These are phyloP conservation scores for Pleurotus ostreatus DNA, from an alignment of 768 basidiomycete genomes.

Conservation along the genomic window DNA sequence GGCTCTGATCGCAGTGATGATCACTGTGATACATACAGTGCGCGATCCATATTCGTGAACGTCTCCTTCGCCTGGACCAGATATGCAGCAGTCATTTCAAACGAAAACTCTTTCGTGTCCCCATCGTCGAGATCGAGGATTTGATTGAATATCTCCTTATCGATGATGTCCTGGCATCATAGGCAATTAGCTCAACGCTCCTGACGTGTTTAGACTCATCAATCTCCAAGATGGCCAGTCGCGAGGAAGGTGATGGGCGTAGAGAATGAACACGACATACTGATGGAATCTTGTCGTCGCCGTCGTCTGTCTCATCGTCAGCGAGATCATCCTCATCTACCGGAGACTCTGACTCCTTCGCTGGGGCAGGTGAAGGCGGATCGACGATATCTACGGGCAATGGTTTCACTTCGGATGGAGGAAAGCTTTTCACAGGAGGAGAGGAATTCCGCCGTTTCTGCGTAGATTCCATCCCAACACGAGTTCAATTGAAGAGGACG, in stretches of 20 bases:
- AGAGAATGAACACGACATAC: not conserved
- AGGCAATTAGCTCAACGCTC: not conserved
- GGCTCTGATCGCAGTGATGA: not conserved
- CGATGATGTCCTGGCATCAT: slow-evolving; percentile 33
- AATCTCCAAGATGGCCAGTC: not conserved
- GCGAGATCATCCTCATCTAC: not conserved
- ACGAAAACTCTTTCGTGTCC: slow-evolving; percentile 71
- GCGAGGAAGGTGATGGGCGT: not conserved
- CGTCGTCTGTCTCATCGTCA: not conserved
- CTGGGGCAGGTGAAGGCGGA: not conserved
- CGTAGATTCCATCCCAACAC: not conserved
- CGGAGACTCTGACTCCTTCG: not conserved
- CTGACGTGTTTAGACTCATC: not conserved
- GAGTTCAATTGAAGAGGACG: slow-evolving; percentile 1
- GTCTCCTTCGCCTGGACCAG: slow-evolving; percentile 76
- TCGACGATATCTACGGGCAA: not conserved
- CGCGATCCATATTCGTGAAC: slow-evolving; percentile 72
- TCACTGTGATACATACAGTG: slow-evolving; percentile 55
- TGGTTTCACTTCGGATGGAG: slow-evolving; percentile 4
- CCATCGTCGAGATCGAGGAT: slow-evolving; percentile 91
- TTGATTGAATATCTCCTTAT: slow-evolving; percentile 80
- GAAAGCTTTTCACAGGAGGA: not conserved
- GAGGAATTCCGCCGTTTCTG: not conserved
- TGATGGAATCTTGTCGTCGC: slow-evolving; percentile 1
- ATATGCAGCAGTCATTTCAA: slow-evolving; percentile 74